A percentile compares a stretch with the other conserved stretches of the same genome.
Evolutionary conservation across 805 yeast species (phyloP).

Genomic region (Lipomyces sp.): DNA sequence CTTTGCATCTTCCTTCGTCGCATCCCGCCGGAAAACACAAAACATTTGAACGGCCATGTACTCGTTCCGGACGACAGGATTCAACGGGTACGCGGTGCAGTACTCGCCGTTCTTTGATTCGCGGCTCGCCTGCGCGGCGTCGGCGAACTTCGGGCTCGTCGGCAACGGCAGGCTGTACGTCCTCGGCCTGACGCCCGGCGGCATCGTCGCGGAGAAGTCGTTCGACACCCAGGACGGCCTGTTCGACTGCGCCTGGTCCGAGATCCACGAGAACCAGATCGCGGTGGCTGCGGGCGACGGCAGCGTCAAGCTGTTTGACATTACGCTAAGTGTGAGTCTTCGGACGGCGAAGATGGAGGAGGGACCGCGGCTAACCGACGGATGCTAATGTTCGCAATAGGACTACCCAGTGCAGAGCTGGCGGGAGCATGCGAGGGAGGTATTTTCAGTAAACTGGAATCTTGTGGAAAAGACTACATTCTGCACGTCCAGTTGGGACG

Average conservation of each 20-base stretch:
- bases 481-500: slow-evolving; percentile 89
- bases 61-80: slow-evolving; percentile 47
- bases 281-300: slow-evolving; percentile 90
- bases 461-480: slow-evolving; percentile 63
- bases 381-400: no score
- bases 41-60: slow-evolving; percentile 10
- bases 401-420: slow-evolving; percentile 71
- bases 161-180: slow-evolving; percentile 86
- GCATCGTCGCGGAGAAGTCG: slow-evolving; percentile 43
- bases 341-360: not conserved
- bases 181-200: slow-evolving; percentile 63
- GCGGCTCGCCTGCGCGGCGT: slow-evolving; percentile 82
- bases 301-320: slow-evolving; percentile 74
- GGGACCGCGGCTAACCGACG: not conserved
- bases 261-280: slow-evolving; percentile 80
- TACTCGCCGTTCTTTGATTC: slow-evolving; percentile 92
- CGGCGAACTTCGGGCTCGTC: slow-evolving; percentile 89
- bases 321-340: slow-evolving; percentile 38
- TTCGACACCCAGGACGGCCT: slow-evolving; percentile 94
- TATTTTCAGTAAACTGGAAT: slow-evolving; percentile 72
- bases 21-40: no score
- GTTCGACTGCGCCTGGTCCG: slow-evolving; percentile 88
- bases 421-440: slow-evolving; percentile 75
- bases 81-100: slow-evolving; percentile 79
- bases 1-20: no score